Conservation (phyloP, 768 basidiomycete species). For the Dendrothele bispora region DNA sequence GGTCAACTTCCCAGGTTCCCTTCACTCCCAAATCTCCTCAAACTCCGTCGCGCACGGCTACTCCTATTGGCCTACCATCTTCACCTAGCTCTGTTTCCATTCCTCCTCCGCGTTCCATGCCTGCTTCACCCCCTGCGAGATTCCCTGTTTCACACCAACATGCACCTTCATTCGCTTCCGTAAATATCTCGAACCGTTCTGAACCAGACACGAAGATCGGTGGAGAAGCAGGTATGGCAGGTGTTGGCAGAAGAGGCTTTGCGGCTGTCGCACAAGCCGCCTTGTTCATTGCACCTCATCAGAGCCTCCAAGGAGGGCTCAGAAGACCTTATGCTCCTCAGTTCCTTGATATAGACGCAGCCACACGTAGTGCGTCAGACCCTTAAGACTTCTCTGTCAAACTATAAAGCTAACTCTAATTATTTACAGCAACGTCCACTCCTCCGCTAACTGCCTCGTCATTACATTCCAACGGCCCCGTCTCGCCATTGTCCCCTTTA, state of each 20-base stretch:
- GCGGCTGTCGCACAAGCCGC: conserved; percentile 71
- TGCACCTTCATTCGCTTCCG: conserved; percentile 14
- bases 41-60: neutral
- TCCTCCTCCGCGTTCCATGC: too few species aligned
- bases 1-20: neutral
- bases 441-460: conserved; percentile 19
- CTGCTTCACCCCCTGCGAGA: neutral
- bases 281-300: conserved; percentile 33
- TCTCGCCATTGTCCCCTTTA: conserved; percentile 39
- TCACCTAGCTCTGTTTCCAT: conserved; percentile 7
- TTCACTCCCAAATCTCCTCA: neutral
- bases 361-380: conserved; percentile 35
- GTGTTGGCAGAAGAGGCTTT: conserved; percentile 85
- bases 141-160: conserved; percentile 5
- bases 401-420: conserved; percentile 3
- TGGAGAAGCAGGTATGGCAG: conserved; percentile 86
- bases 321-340: conserved; percentile 38
- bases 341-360: conserved; percentile 46
- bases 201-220: conserved; percentile 71
- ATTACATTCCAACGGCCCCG: conserved; percentile 38
- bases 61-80: conserved; percentile 1
- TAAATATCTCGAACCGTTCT: conserved; percentile 17
- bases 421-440: conserved; percentile 30
- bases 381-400: neutral
- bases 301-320: conserved; percentile 9